These are phyloP conservation scores for Apostasia shenzhenica DNA, from an alignment of 106 monocot genomes.

Conservation along the genomic window DNA sequence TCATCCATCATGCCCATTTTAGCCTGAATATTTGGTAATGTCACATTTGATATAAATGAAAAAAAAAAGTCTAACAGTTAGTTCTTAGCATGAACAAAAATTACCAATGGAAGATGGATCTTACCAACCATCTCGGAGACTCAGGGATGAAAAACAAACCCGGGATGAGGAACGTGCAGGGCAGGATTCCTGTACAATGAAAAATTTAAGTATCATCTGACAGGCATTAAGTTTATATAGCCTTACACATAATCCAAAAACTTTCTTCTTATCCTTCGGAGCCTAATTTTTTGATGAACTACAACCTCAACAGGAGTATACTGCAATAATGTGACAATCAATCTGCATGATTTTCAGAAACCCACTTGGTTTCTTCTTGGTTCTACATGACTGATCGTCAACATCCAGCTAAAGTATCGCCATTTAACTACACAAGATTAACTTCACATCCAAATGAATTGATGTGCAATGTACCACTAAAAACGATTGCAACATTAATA, in stretches of 20 bases:
- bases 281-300: neutral
- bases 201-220: neutral
- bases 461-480: too few species aligned
- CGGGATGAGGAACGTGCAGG: conserved; percentile 83
- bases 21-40: conserved; percentile 34
- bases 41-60: neutral
- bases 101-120: neutral
- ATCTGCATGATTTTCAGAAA: neutral
- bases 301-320: neutral
- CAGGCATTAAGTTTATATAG: neutral
- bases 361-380: neutral
- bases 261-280: neutral
- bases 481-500: too few species aligned
- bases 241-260: neutral
- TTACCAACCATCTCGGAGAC: conserved; percentile 95
- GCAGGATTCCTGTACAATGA: conserved; percentile 57
- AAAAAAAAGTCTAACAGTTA: neutral
- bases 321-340: neutral
- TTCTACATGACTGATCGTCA: too few species aligned
- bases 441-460: too few species aligned
- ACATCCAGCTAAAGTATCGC: too few species aligned
- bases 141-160: conserved; percentile 94
- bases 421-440: too few species aligned
- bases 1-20: conserved; percentile 96
- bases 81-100: too few species aligned